Evolutionary conservation across 805 yeast genomes (phyloP).

Genomic region (Tetrapisispora taiwanensis): DNA sequence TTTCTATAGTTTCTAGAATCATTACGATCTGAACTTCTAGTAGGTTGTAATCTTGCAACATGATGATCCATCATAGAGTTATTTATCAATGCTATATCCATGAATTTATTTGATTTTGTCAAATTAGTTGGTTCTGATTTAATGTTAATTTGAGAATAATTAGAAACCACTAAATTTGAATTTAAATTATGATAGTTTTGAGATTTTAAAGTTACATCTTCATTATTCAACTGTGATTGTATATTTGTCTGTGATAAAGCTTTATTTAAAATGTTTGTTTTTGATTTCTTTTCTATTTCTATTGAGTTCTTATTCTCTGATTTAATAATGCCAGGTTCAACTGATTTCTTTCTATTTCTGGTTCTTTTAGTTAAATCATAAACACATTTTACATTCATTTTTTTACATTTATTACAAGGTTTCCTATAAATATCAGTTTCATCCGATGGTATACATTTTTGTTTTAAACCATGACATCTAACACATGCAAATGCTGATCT

Average conservation of each 20-base stretch:
- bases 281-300: background rate
- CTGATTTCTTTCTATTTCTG: slow-evolving; percentile 32
- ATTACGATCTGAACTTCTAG: background rate
- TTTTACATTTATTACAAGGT: slow-evolving; percentile 66
- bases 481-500: slow-evolving; percentile 30
- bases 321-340: no score
- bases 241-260: no score
- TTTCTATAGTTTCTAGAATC: background rate
- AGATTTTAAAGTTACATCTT: no score
- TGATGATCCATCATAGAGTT: background rate
- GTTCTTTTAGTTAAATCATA: slow-evolving; percentile 53
- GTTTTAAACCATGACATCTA: slow-evolving; percentile 69
- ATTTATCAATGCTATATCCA: background rate
- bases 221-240: background rate
- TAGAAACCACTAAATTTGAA: no score
- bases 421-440: slow-evolving; percentile 39
- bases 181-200: no score
- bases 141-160: background rate
- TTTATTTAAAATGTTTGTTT: background rate
- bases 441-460: slow-evolving; percentile 65
- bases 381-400: slow-evolving; percentile 53
- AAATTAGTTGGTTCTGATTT: background rate
- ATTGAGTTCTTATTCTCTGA: background rate
- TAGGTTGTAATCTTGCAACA: background rate
- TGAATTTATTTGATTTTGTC: background rate